Evolutionary conservation across 768 basidiomycete genomes (phyloP), one percentile per base, ranked within the genome.

Genomic region (Boletales sp.): DNA sequence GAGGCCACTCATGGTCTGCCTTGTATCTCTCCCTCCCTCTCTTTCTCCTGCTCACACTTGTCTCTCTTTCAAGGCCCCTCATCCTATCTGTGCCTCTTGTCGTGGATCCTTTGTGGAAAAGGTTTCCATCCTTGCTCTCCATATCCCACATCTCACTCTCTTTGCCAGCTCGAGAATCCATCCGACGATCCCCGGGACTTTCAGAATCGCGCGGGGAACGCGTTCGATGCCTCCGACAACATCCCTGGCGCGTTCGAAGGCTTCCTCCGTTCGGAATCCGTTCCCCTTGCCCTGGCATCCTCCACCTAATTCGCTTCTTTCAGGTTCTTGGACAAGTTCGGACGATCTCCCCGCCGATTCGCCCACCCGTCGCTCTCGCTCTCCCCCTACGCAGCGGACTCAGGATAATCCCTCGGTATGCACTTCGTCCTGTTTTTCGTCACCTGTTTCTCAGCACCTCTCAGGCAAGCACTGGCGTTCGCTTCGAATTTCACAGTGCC

Each of bases 21-120:
- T 27, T 3, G 52, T 13, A n/a, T 29, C 31, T 11, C 13, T 6
- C 14, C 24, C 8, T 21, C 40, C 19, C 6, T 14, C 1, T 29
- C 19, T 35, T 18, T 27, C 41, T 13, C 8, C 11, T 27, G 4
- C 14, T 48, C 45, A 52, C 24, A 48, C 57, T 54, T 54, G 42
- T 36, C 42, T 34, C 15, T 34, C 34, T 34, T 14, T 5, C 24
- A 27, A 92, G 90, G 77, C 82, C 4, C 90, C 90, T 36, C 80
- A 91, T 70, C 87, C 90, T 12, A 79, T 84, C 39, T 95, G 92
- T 66, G 82, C 90, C 43, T 86, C 84, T 19, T 95, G 92, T 69
- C 76, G 79, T 56, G 78, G 90, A 7, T 76, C 82, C 17, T 95
- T 95, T 59, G 86, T 94, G 3, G 91, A 94, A 68, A 86, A 79